phyloP scores from a whole-genome alignment of 1,139 yeast species.

The Lodderomyces pseudojiufengensis region DNA sequence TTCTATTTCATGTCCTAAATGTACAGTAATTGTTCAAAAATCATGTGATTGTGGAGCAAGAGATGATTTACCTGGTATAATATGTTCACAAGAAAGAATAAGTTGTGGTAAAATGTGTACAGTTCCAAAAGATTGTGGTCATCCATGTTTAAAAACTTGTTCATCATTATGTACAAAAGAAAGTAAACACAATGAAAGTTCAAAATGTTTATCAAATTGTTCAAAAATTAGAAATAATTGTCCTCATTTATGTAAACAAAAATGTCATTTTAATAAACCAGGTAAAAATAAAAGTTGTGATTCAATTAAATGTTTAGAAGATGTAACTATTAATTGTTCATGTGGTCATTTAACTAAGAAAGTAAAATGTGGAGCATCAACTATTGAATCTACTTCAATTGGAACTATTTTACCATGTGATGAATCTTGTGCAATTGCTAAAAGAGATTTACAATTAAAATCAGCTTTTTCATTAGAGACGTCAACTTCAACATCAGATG shows the following conservation, averaged over 20 bases:
- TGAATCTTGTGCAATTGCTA: conserved; percentile 60
- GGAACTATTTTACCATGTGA: conserved; percentile 53
- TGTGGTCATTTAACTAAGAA: conserved; percentile 56
- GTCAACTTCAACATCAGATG: conserved; percentile 18
- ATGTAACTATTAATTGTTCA: conserved; percentile 50
- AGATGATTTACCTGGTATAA: conserved; percentile 53
- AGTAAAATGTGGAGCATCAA: conserved; percentile 54
- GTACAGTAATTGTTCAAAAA: conserved; percentile 64
- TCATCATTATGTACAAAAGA: conserved; percentile 36
- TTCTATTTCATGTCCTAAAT: conserved; percentile 64
- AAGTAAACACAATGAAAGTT: conserved; percentile 29
- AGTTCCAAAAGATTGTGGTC: conserved; percentile 61
- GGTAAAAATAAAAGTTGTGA: conserved; percentile 39
- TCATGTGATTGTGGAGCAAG: conserved; percentile 70
- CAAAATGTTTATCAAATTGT: conserved; percentile 55
- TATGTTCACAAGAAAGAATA: conserved; percentile 66
- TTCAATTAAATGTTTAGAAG: conserved; percentile 41
- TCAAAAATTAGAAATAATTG: conserved; percentile 49
- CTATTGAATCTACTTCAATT: conserved; percentile 23
- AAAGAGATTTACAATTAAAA: conserved; percentile 59
- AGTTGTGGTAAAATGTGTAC: conserved; percentile 73
- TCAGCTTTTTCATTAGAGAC: conserved; percentile 54
- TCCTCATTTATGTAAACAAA: conserved; percentile 58
- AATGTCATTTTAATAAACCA: conserved; percentile 59
- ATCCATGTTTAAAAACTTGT: conserved; percentile 62